Evolutionary conservation across 345 rosid genomes (phyloP).

Genomic region (Bruguiera sexangula): DNA sequence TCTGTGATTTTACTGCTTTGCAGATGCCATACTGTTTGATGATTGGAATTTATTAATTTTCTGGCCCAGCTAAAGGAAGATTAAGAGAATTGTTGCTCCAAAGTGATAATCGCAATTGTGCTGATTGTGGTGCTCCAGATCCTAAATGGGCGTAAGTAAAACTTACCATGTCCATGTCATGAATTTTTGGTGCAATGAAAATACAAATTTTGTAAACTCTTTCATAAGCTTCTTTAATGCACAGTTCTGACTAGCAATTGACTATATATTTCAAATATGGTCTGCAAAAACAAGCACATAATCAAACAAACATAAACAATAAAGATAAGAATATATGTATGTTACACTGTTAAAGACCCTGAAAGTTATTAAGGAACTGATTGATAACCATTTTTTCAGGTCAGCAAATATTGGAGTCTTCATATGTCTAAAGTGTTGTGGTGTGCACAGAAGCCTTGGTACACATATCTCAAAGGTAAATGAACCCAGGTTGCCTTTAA

Average conservation of each 20-base stretch:
- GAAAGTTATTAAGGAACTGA: constrained; percentile 4
- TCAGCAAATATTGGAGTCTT: constrained; percentile 97
- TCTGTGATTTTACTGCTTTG: neutral
- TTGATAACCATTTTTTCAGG: constrained; percentile 48
- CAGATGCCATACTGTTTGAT: neutral
- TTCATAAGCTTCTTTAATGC: neutral
- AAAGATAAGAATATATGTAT: neutral
- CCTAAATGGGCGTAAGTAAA: constrained; percentile 98
- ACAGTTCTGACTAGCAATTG: constrained; percentile 1
- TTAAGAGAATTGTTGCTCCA: constrained; percentile 66
- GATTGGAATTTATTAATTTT: neutral
- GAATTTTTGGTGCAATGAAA: neutral
- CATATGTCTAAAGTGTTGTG: constrained; percentile 92
- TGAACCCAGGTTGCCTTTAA: constrained; percentile 17
- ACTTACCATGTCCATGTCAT: constrained; percentile 3
- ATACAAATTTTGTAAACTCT: neutral
- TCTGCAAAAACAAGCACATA: neutral
- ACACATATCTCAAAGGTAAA: constrained; percentile 93
- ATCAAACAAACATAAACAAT: neutral
- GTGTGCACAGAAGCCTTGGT: constrained; percentile 97
- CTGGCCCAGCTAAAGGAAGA: constrained; percentile 62
- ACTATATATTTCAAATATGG: neutral
- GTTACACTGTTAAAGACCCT: neutral
- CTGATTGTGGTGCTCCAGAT: constrained; percentile 95
- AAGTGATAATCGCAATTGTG: constrained; percentile 80